A percentile compares a stretch with the other conserved stretches of the same genome.
phyloP scores from a whole-genome alignment of 2,329 filamentous ascomycete genomes.

The Cercospora zeina region DNA sequence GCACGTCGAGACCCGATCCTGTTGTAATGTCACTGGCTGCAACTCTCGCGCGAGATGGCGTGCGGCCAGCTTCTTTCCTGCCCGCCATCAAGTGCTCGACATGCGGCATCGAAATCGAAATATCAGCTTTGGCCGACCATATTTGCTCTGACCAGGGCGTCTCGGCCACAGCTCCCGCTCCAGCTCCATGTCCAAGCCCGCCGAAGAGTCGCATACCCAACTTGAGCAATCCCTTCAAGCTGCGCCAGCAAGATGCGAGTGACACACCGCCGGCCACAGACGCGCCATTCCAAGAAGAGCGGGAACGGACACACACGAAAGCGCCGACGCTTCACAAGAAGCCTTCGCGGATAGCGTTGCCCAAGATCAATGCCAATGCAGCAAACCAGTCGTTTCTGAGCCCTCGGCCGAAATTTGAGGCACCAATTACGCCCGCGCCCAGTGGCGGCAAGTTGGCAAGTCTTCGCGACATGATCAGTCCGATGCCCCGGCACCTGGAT shows the following conservation, averaged over 20 bases:
- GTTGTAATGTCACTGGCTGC: constrained; percentile 36
- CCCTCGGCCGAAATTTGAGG: constrained; percentile 55
- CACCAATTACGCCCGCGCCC: constrained; percentile 45
- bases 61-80: constrained; percentile 68
- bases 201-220: constrained; percentile 27
- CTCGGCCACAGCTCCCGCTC: neutral
- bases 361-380: constrained; percentile 37
- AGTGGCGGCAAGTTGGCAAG: constrained; percentile 34
- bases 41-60: constrained; percentile 36
- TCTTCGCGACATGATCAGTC: constrained; percentile 36
- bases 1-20: neutral
- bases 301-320: constrained; percentile 15
- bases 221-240: constrained; percentile 35
- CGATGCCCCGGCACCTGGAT: constrained; percentile 37
- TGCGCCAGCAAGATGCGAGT: constrained; percentile 27
- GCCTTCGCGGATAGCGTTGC: constrained; percentile 27
- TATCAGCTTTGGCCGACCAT: constrained; percentile 83
- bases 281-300: constrained; percentile 17
- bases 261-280: constrained; percentile 11
- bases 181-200: constrained; percentile 8
- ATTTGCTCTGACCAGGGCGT: constrained; percentile 53
- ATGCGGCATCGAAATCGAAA: constrained; percentile 75
- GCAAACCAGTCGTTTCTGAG: constrained; percentile 38
- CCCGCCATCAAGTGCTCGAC: constrained; percentile 85
- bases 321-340: constrained; percentile 26